Conservation (phyloP, 108 stramenopile species). For the Fragilaria radians region DNA sequence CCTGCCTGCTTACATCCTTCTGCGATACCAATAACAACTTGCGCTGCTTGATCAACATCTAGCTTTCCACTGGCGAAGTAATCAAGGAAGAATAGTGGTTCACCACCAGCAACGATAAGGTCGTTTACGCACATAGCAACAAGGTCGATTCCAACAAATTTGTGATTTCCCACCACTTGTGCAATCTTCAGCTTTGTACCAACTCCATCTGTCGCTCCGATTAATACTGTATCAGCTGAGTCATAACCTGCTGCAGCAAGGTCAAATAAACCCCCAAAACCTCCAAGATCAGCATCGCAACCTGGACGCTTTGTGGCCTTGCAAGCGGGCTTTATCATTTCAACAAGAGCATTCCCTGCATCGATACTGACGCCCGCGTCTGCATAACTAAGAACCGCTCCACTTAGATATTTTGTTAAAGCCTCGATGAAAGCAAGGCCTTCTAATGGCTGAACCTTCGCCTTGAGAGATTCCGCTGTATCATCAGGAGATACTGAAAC, state of each 20-base stretch:
- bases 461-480: conserved; percentile 93
- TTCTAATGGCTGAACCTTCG: conserved; percentile 94
- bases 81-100: conserved; percentile 98
- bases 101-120: conserved; percentile 92
- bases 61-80: conserved; percentile 96
- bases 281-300: conserved; percentile 94
- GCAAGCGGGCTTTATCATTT: conserved; percentile 93
- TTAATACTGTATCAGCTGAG: conserved; percentile 85
- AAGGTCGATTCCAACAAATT: conserved; percentile 91
- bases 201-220: conserved; percentile 97
- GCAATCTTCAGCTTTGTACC: conserved; percentile 97
- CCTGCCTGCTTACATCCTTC: conserved; percentile 92
- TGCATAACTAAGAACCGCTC: conserved; percentile 83
- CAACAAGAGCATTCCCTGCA: conserved; percentile 92
- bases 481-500: conserved; percentile 62
- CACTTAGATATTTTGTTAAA: conserved; percentile 63
- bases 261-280: conserved; percentile 96
- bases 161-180: conserved; percentile 72
- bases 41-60: conserved; percentile 84
- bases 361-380: conserved; percentile 97
- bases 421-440: conserved; percentile 95
- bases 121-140: conserved; percentile 99
- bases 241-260: conserved; percentile 90
- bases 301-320: conserved; percentile 88
- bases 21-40: conserved; percentile 92